phyloP scores from a whole-genome alignment of 306 rosid species.

The Morella rubra region DNA sequence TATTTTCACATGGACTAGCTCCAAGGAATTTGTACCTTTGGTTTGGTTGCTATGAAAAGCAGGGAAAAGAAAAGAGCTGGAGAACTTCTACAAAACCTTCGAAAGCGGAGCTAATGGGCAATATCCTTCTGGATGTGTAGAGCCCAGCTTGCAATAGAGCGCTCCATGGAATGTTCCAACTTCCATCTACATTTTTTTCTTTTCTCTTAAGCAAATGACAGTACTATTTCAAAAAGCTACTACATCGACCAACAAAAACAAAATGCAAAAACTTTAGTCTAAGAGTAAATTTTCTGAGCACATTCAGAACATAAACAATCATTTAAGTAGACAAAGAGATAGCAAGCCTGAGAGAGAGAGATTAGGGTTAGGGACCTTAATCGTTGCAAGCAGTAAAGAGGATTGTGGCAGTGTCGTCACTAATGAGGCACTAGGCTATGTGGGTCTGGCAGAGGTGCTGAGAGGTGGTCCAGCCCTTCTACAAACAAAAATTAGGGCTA shows the following conservation, averaged over 20 bases:
- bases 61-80: no score
- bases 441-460: conserved; percentile 64
- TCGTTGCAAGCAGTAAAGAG: conserved; percentile 79
- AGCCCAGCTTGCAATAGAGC: no score
- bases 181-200: no score
- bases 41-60: no score
- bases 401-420: conserved; percentile 79
- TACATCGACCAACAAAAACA: neutral
- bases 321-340: neutral
- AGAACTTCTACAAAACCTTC: no score
- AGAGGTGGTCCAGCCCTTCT: conserved; percentile 68
- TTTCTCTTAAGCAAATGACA: no score
- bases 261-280: neutral
- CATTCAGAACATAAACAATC: neutral
- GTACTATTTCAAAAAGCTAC: no score
- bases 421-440: conserved; percentile 78
- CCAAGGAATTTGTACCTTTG: no score
- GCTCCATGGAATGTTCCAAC: no score
- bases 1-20: no score
- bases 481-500: conserved; percentile 17
- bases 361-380: conserved; percentile 47
- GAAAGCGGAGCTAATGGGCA: no score
- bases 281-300: neutral
- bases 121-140: no score
- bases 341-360: neutral